Evolutionary conservation across 371 early-diverging fungal genomes (phyloP), one percentile per base, ranked within the genome.

Genomic region (Mortierella sp.): DNA sequence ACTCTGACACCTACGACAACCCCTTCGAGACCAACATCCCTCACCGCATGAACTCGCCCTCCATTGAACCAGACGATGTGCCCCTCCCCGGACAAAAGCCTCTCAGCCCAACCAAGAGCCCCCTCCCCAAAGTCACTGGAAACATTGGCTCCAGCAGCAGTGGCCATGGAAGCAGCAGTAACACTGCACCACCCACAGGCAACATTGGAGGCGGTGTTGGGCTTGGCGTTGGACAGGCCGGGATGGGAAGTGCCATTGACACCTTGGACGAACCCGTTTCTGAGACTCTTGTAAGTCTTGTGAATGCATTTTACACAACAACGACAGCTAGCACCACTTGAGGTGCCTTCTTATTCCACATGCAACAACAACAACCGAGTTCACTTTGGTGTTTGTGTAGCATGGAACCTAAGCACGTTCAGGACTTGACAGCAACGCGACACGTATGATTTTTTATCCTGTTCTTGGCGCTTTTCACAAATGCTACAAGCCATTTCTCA

Each of bases 181-280:
- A 75, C 70, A 70, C n/a, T 54, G 47, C 47, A 26, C 58, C 47
- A 11, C 58, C 31, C 24, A 26, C 58, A 8, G 84, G 84, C 38
- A 80, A 83, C 74, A 82, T 79, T 65, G 78, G 77, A 34, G 58
- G 76, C 24, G 52, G 76, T 50, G 63, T 70, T 52, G 81, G 81
- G 60, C 87, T 86, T 70, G 83, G 87, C 80, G 83, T 82, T 60
- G 87, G 87, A 10, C 83, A 86, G 73, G 87, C 87, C 50, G 75
- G 75, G 78, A 80, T 82, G 78, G 83, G 87, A 52, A 54, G 82
- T 34, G 79, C 45, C 55, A 88, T 79, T 54, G 93, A 98, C 89
- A 98, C 99, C 26, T 91, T 98, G 58, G 99, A 98, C 88, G 99
- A 98, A 85, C 97, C 99, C 31, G 96, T 98, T 24, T 92, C 93